These are phyloP conservation scores for Paxillus ammoniavirescens DNA, from an alignment of 768 basidiomycete genomes.

Conservation along the genomic window DNA sequence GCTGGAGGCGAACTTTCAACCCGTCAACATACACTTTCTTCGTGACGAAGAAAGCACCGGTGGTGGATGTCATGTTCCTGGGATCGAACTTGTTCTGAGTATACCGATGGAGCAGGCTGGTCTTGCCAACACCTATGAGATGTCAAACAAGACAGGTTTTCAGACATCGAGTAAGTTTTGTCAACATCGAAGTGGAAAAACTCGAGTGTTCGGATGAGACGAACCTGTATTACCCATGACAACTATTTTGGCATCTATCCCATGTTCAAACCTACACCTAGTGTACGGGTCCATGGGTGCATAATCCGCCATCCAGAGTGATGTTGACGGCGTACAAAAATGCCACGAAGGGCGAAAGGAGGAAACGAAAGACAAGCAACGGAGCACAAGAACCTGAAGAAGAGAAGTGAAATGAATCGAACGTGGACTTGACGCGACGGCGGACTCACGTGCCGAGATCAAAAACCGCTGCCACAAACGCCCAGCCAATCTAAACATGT, in stretches of 20 bases:
- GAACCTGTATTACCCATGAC: conserved; percentile 82
- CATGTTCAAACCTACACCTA: conserved; percentile 71
- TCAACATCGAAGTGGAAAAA: conserved; percentile 13
- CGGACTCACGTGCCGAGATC: conserved; percentile 30
- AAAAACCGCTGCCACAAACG: conserved; percentile 3
- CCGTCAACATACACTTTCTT: conserved; percentile 89
- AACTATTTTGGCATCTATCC: conserved; percentile 93
- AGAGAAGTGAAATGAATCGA: conserved; percentile 29
- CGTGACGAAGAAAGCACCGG: conserved; percentile 90
- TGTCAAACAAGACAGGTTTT: conserved; percentile 1
- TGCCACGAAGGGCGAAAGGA: conserved; percentile 48
- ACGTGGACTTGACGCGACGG: conserved; percentile 31
- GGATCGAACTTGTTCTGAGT: conserved; percentile 89
- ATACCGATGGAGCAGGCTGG: conserved; percentile 86
- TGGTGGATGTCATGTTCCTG: conserved; percentile 85
- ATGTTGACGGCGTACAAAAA: conserved; percentile 21
- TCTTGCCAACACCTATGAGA: conserved; percentile 81
- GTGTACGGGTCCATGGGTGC: conserved; percentile 63
- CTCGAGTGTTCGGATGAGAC: conserved; percentile 20
- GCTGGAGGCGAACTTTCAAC: conserved; percentile 79
- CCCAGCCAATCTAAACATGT: neutral
- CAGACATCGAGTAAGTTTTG: conserved; percentile 28
- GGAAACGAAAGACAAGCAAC: conserved; percentile 30
- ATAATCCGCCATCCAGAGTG: conserved; percentile 53
- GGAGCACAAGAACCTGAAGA: conserved; percentile 25